Conservation (phyloP, 495 filamentous ascomycete species). For the Lasiosphaeria miniovina region DNA sequence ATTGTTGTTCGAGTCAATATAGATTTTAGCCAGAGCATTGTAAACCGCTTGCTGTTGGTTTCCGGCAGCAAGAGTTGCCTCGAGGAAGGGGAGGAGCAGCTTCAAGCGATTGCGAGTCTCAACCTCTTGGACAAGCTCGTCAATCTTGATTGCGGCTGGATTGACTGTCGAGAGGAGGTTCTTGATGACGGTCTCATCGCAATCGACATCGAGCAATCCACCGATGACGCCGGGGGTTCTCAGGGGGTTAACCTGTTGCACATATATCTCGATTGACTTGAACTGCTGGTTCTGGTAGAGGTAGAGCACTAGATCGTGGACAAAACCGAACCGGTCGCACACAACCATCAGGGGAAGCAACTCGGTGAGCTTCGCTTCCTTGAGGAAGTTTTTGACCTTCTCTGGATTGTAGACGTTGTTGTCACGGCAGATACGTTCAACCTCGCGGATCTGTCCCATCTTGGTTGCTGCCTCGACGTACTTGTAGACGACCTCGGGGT, state of each 20-base stretch:
- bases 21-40: slow-evolving; percentile 98
- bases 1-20: slow-evolving; percentile 99
- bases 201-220: slow-evolving; percentile 94
- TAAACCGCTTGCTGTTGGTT: slow-evolving; percentile 98
- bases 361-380: slow-evolving; percentile 88
- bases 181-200: slow-evolving; percentile 94
- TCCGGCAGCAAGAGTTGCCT: slow-evolving; percentile 82
- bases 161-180: slow-evolving; percentile 85
- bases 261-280: slow-evolving; percentile 98
- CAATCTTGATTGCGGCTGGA: slow-evolving; percentile 82
- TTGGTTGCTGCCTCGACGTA: slow-evolving; percentile 96
- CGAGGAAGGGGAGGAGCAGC: slow-evolving; percentile 92
- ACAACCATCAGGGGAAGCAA: slow-evolving; percentile 97
- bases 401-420: slow-evolving; percentile 91
- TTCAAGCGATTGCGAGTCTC: slow-evolving; percentile 95
- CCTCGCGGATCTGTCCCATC: slow-evolving; percentile 88
- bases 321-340: slow-evolving; percentile 97
- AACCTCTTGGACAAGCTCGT: slow-evolving; percentile 92
- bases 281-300: slow-evolving; percentile 99
- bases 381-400: slow-evolving; percentile 99
- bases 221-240: slow-evolving; percentile 92
- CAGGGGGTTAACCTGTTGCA: slow-evolving; percentile 97
- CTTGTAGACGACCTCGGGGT: slow-evolving; percentile 96
- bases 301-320: slow-evolving; percentile 94
- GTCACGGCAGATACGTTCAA: slow-evolving; percentile 95